Evolutionary conservation across 495 filamentous ascomycete species (phyloP), one percentile per base, ranked within the genome.

Genomic region (Glonium stellatum): DNA sequence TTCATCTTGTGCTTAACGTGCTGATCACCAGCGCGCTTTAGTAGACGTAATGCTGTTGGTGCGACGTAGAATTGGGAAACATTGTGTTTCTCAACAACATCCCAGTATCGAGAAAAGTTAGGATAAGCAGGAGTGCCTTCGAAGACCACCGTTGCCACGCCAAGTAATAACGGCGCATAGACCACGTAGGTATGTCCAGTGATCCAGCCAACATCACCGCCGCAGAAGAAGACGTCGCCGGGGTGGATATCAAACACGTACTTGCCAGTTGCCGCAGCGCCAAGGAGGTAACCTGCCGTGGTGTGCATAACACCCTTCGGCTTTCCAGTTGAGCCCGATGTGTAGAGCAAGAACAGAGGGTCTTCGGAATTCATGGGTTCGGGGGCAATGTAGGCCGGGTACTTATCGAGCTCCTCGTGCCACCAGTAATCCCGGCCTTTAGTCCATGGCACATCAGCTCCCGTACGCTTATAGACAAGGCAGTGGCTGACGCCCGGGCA

Each of bases 181-280:
- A 99, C 92, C 52, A 96, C 93, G 69, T 99, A 99, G 49, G 93
- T 96, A 76, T 99, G 93, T n/a, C 93, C 93, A 48, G 95, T 97
- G 70, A 99, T 97, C 93, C 93, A 99, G 66, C 93, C 93, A 54
- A 99, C 91, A 70, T 99, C 93, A 72, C 95, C 95, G 72, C 90
- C 93, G 67, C 93, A 97, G 82, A 97, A 97, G 79, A 91, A 97
- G 57, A 81, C 82, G 74, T 99, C 93, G 54, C 84, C 84, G 50
- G 91, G 86, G 66, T 99, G 93, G 63, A 99, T 93, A 71, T 99
- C 95, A 70, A 99, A 99, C 55, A 97, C 92, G 69, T 99, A 97
- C 75, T 97, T 99, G 66, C 90, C 95, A 39, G 93, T 97, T 67
- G 85, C 78, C 8, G 95, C 93, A 21, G 92, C 93, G 41, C 93